Evolutionary conservation across 768 basidiomycete species (phyloP), one percentile per base, ranked within the genome.

Genomic region (Amanita inopinata): DNA sequence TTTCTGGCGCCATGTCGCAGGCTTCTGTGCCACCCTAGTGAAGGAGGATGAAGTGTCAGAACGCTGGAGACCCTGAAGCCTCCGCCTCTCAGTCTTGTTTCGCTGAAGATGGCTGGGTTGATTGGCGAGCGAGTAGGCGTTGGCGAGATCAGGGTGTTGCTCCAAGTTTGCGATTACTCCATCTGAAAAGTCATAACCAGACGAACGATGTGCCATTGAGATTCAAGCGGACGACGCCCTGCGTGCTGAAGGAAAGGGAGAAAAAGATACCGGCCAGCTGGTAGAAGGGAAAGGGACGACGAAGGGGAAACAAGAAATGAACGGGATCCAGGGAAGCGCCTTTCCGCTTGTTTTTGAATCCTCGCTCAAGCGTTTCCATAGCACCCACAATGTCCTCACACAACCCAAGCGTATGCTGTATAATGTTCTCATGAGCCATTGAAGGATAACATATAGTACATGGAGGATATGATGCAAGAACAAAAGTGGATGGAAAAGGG

Each of bases 31-130:
- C 4, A 50, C 54, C 4, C 53, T 54, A 25, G 50, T 43, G 1
- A 44, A 47, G 1, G 63, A 57, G 11, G 59, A 49, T 19, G 50
- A 58, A 8, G 73, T 73, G 49, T 70, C 65, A 2, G 70, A 61
- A 40, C 81, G 72, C 61, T 93, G 86, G 32, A 96, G 72, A 3
- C 88, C 87, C 59, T 96, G 93, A 14, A 94, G 65, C 38, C 92
- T 70, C 49, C 67, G 63, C 49, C 86, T 75, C 67, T 96, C 93
- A 0, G 83, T 75, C 67, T 82, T 88, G 65, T 94, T 94, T 52
- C 90, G 76, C 57, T 80, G 78, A 15, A 94, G 71, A 54, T 82
- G 69, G 22, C 58, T 56, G 3, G 72, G 64, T 22, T 60, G 56
- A 14, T 55, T 53, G 22, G 57, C 48, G 12, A 55, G 56, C 42